Evolutionary conservation across 2,329 filamentous ascomycete species (phyloP).

Genomic region (Penicillium occitanis): DNA sequence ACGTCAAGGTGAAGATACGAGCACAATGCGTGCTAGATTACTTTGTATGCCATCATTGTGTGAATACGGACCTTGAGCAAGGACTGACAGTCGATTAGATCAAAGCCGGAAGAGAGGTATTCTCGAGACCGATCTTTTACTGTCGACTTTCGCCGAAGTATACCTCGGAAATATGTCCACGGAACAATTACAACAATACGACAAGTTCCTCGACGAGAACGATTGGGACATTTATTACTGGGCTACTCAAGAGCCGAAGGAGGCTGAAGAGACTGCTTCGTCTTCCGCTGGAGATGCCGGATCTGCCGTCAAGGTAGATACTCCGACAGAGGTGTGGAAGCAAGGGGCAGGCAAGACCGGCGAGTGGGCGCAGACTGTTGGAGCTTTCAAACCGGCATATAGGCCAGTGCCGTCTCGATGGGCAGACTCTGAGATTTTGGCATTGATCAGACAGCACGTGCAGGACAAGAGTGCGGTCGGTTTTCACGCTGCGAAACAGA

Average conservation of each 20-base stretch:
- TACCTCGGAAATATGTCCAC: conserved; percentile 73
- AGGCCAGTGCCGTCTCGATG: conserved; percentile 83
- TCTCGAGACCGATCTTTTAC: conserved; percentile 90
- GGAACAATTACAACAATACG: conserved; percentile 77
- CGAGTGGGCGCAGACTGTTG: conserved; percentile 96
- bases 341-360: conserved; percentile 59
- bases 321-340: conserved; percentile 50
- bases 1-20: conserved; percentile 75
- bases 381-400: conserved; percentile 91
- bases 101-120: conserved; percentile 96
- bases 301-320: conserved; percentile 34
- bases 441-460: conserved; percentile 77
- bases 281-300: conserved; percentile 27
- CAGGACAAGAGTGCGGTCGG: conserved; percentile 61
- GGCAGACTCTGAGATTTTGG: conserved; percentile 77
- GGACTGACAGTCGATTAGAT: conserved; percentile 56
- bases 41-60: conserved; percentile 52
- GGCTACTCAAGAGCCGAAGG: conserved; percentile 77
- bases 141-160: conserved; percentile 87
- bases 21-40: conserved; percentile 85
- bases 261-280: conserved; percentile 50
- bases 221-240: conserved; percentile 99
- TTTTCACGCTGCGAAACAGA: conserved; percentile 41
- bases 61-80: neutral
- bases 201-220: conserved; percentile 94